Conservation (phyloP, 441 rosid species). For the Erodium trifolium region DNA sequence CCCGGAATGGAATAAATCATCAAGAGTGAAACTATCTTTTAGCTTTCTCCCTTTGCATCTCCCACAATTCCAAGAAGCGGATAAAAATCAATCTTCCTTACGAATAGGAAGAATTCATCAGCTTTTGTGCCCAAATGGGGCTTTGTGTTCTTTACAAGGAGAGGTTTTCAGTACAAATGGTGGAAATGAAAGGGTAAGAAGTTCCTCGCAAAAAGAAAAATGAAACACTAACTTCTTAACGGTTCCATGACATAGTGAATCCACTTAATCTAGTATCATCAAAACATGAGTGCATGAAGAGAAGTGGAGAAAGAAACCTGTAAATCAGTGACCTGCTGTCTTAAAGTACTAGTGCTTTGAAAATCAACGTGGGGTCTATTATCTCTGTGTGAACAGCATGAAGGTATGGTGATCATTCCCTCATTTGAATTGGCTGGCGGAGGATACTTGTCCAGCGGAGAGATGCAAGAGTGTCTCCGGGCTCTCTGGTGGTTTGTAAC, state of each 20-base stretch:
- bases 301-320: conserved; percentile 25
- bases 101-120: not conserved
- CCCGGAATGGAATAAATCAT: no score
- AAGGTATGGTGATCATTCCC: conserved; percentile 20
- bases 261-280: not conserved
- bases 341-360: conserved; percentile 20
- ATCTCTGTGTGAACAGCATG: conserved; percentile 17
- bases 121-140: not conserved
- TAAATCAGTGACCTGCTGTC: conserved; percentile 28
- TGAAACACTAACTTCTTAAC: not conserved
- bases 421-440: conserved; percentile 19
- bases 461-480: conserved; percentile 22
- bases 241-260: not conserved
- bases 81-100: no score
- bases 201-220: not conserved
- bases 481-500: conserved; percentile 25
- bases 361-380: conserved; percentile 11
- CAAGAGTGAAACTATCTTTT: no score
- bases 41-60: no score
- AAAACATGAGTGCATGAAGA: not conserved
- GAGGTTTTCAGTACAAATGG: no score
- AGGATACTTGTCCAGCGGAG: conserved; percentile 35
- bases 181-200: no score
- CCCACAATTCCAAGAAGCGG: no score
- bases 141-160: not conserved